Percentiles rank a stretch among this genome's conserved stretches.
Evolutionary conservation across 148 eudicot species (phyloP).

Genomic region (Heliosperma pusillum): DNA sequence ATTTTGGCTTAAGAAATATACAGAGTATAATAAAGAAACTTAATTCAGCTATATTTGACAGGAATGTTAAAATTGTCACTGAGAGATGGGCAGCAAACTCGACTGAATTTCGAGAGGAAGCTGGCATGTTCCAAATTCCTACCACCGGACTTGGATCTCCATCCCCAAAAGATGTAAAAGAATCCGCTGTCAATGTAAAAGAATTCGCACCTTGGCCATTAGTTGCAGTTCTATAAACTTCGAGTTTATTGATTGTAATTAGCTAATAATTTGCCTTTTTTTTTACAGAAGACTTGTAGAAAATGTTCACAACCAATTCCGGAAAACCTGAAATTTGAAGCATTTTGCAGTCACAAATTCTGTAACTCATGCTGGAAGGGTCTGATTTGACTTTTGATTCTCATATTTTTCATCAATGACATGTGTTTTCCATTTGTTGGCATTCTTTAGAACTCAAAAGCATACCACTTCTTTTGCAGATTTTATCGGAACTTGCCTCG

Average conservation of each 20-base stretch:
- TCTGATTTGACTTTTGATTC: not conserved
- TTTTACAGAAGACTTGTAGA: conserved; percentile 16
- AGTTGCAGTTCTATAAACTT: no score
- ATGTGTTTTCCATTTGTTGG: no score
- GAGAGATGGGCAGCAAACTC: conserved; percentile 15
- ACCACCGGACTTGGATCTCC: conserved; percentile 1
- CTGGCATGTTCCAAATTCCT: conserved; percentile 10
- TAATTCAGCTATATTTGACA: not conserved
- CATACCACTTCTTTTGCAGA: no score
- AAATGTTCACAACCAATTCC: conserved; percentile 9
- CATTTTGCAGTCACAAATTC: conserved; percentile 21
- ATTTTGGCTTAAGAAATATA: no score
- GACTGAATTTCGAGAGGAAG: not conserved
- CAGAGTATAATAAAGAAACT: no score
- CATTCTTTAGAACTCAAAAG: no score
- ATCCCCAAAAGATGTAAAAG: conserved; percentile 10
- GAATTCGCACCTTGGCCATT: no score
- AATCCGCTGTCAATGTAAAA: not conserved
- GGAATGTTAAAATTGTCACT: conserved; percentile 5
- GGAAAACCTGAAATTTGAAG: not conserved
- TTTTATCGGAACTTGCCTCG: no score
- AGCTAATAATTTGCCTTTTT: conserved; percentile 8
- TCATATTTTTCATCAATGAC: no score
- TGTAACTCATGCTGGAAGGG: conserved; percentile 23
- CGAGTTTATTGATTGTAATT: no score